Evolutionary conservation across 495 filamentous ascomycete species (phyloP).

Genomic region (Penicillium daleae): DNA sequence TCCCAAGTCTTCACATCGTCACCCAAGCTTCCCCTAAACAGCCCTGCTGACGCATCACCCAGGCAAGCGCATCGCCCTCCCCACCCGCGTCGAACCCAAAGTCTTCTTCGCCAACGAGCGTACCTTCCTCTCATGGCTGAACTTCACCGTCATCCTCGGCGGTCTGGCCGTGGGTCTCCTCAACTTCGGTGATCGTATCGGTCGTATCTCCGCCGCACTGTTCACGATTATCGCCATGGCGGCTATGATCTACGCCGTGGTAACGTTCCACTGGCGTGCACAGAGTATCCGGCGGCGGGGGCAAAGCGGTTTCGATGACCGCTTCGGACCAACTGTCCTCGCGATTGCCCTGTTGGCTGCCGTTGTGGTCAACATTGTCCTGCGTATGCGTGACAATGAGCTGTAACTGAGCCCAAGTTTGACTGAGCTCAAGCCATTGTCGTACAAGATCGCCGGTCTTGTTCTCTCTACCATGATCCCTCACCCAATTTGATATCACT

Average conservation of each 20-base stretch:
- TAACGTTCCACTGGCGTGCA: constrained; percentile 96
- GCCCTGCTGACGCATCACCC: constrained; percentile 8
- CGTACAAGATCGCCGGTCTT: not conserved
- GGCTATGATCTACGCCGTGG: constrained; percentile 91
- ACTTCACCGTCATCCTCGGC: constrained; percentile 97
- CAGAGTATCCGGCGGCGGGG: constrained; percentile 89
- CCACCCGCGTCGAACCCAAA: constrained; percentile 97
- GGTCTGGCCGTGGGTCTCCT: constrained; percentile 93
- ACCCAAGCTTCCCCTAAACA: not conserved
- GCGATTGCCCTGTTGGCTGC: constrained; percentile 82
- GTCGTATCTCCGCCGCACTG: constrained; percentile 86
- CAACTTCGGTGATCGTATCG: constrained; percentile 94
- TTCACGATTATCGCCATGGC: constrained; percentile 96
- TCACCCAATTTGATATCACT: not conserved
- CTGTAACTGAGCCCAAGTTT: constrained; percentile 15
- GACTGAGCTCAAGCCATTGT: not conserved
- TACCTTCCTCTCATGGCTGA: constrained; percentile 98
- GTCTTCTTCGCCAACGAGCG: constrained; percentile 99
- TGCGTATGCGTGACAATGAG: constrained; percentile 68
- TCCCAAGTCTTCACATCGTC: not conserved
- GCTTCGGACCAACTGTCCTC: constrained; percentile 87
- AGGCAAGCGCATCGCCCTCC: constrained; percentile 98
- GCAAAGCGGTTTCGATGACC: constrained; percentile 94
- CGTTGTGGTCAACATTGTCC: constrained; percentile 90
- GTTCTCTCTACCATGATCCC: not conserved